Base-by-base conservation (phyloP, 768 basidiomycete genomes). In the Leccinum pellstonianum region DNA sequence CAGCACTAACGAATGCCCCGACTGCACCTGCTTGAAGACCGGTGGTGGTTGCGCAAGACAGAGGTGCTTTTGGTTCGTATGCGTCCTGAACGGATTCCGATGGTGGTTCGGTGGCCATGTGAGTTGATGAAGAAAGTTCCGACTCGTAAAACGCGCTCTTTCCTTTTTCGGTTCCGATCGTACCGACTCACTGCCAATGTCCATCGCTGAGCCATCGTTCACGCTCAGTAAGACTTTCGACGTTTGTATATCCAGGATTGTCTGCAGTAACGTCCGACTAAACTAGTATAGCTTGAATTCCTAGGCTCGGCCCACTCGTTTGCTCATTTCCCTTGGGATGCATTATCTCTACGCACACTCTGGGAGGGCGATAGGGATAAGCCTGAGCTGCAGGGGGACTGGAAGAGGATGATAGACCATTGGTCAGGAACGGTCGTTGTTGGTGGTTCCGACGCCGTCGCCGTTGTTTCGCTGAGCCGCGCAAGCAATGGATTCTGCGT, bases 11-110 rank as follows among this genome's bases (percentile, higher is more conserved):
- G 74, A 89, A 82, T 59, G 85, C 80, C 21, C 88, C 88, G 55
- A 90, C 80, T 43, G 76, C 79, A 49, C 80, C 87, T 58, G 83
- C 81, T 69, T 90, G 87, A n/a, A 88, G 75, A 52, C 83, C 87
- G 33, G 82, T 75, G 3, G 75, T 76, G 6, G 85, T 77, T 27
- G 87, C 85, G 65, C 84, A 82, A 58, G 80, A 71, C 19, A 88
- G 67, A 5, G 85, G 70, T 17, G 83, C 76, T 65, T 84, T 88
- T 35, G 82, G 79, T 49, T 83, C 77, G 64, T 79, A 82, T 35
- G 59, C 58, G 29, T 54, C 64, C 58, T 63, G 64, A 38, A 61
- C 57, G 56, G 61, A 59, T 33, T 58, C 56, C 54, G 64, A 56
- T 19, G 63, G 50, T 59, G 59, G 23, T 57, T 58, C 47, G n/a